Percentiles rank a stretch among this genome's conserved stretches.
Conservation (phyloP, 2,329 filamentous ascomycete genomes). For the Sarocladium brachiariae region DNA sequence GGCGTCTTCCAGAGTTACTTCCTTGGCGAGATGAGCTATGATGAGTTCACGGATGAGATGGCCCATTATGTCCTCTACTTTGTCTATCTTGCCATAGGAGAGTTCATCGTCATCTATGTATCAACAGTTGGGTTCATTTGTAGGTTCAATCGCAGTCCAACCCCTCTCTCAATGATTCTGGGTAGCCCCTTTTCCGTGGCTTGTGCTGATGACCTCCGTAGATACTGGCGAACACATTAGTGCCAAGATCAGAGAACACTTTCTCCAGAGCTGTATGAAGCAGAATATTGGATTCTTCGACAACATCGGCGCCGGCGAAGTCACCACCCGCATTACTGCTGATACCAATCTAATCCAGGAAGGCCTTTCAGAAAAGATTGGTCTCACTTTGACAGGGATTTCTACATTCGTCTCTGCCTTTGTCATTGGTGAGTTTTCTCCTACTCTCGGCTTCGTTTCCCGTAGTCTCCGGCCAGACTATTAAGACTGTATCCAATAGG, state of each 20-base stretch:
- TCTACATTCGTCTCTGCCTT: conserved; percentile 85
- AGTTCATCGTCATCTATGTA: conserved; percentile 72
- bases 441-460: background rate
- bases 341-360: conserved; percentile 93
- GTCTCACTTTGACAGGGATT: conserved; percentile 66
- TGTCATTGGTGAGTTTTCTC: conserved; percentile 46
- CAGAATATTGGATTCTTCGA: conserved; percentile 94
- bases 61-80: conserved; percentile 69
- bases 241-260: conserved; percentile 72
- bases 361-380: conserved; percentile 85
- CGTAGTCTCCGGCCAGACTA: background rate
- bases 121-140: conserved; percentile 83
- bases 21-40: conserved; percentile 35
- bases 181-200: background rate
- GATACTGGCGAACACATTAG: conserved; percentile 71
- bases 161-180: background rate
- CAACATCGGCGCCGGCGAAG: conserved; percentile 84
- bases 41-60: conserved; percentile 55
- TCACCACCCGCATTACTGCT: conserved; percentile 88
- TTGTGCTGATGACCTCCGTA: background rate
- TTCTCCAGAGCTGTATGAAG: conserved; percentile 74
- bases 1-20: conserved; percentile 64
- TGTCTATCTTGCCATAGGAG: conserved; percentile 73
- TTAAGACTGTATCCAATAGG: conserved; percentile 31
- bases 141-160: background rate